Percentiles rank a stretch among this genome's conserved stretches.
These are phyloP conservation scores for Anisodus tanguticus DNA, from an alignment of 257 asterid genomes.

Conservation along the genomic window DNA sequence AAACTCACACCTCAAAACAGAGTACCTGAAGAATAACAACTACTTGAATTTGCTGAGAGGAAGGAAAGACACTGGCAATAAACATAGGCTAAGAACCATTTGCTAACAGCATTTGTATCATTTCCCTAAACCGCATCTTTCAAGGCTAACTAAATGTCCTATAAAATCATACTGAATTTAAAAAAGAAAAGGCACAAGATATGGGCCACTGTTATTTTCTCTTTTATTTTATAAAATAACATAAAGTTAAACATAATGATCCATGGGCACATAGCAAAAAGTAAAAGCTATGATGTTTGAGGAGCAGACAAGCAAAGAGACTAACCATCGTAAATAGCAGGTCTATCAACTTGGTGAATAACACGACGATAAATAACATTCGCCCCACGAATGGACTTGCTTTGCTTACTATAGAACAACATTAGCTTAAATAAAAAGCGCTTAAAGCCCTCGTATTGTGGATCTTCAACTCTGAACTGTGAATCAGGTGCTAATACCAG, in stretches of 20 bases:
- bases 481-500: constrained; percentile 77
- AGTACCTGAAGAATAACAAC: background rate
- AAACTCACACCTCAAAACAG: background rate
- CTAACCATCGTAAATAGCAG: constrained; percentile 85
- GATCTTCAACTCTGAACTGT: constrained; percentile 65
- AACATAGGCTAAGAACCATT: no score
- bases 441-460: constrained; percentile 68
- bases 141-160: background rate
- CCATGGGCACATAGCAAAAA: background rate
- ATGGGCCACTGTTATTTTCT: background rate
- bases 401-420: constrained; percentile 86
- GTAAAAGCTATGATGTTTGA: background rate
- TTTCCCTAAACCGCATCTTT: background rate
- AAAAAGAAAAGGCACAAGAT: background rate
- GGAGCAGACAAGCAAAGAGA: constrained; percentile 24
- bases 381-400: constrained; percentile 79
- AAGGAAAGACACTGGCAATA: no score
- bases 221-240: background rate
- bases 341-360: constrained; percentile 68
- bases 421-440: constrained; percentile 59
- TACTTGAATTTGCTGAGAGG: background rate
- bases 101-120: no score
- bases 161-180: background rate
- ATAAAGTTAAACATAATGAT: background rate
- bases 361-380: constrained; percentile 76